Evolutionary conservation across 768 basidiomycete genomes (phyloP).

Genomic region (Leccinum rimulosum): DNA sequence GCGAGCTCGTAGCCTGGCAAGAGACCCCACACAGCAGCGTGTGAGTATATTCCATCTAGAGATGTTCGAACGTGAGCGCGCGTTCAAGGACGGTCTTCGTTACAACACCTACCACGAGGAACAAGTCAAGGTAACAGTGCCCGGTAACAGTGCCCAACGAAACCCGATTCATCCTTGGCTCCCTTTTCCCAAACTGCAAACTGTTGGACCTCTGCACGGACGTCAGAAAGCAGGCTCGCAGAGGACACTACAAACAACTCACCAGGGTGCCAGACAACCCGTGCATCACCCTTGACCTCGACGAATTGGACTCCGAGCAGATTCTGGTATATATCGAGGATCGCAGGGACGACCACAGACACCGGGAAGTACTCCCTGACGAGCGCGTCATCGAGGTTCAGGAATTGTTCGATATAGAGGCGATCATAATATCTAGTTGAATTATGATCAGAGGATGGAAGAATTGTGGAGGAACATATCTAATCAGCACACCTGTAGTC

Average conservation of each 20-base stretch:
- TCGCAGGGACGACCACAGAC: constrained; percentile 70
- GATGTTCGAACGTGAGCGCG: not conserved
- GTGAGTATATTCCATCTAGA: constrained; percentile 70
- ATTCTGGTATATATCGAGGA: constrained; percentile 77
- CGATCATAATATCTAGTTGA: constrained; percentile 21
- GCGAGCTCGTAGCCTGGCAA: constrained; percentile 57
- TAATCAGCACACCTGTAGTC: constrained; percentile 60
- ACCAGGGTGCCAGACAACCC: constrained; percentile 79
- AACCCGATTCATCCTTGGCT: constrained; percentile 64
- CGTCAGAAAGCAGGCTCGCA: not conserved
- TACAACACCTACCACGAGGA: constrained; percentile 54
- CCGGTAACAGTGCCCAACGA: constrained; percentile 82
- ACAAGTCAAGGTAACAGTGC: no score
- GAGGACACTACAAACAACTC: constrained; percentile 2
- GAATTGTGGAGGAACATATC: not conserved
- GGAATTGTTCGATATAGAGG: constrained; percentile 53
- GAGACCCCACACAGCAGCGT: constrained; percentile 80
- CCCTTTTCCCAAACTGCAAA: constrained; percentile 82
- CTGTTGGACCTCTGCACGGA: constrained; percentile 63
- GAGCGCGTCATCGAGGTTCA: constrained; percentile 67
- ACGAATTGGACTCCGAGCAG: constrained; percentile 70
- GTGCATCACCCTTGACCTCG: constrained; percentile 49
- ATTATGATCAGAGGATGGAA: not conserved
- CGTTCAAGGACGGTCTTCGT: not conserved
- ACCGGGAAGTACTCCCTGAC: constrained; percentile 92